A percentile compares a stretch with the other conserved stretches of the same genome.
Conservation (phyloP, 345 rosid species). For the Cardamine occulta region DNA sequence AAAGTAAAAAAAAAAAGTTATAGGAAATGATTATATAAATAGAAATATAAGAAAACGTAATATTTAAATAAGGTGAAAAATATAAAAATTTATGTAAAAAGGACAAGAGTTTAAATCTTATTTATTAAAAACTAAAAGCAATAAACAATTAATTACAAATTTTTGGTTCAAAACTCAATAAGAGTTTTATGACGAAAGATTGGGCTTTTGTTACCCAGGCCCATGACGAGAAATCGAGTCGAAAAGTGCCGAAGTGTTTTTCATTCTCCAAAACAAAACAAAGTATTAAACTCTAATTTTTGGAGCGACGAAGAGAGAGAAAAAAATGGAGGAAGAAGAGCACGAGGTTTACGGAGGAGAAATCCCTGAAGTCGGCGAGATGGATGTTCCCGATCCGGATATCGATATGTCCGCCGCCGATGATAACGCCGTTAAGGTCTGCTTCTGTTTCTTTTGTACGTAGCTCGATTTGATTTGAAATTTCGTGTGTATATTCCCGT, state of each 20-base stretch:
- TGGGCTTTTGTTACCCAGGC: background rate
- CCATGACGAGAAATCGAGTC: background rate
- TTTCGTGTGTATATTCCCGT: background rate
- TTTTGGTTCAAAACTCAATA: no score
- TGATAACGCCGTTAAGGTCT: background rate
- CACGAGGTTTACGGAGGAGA: conserved; percentile 15
- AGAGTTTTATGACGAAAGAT: no score
- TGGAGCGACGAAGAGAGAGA: background rate
- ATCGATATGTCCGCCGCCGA: background rate
- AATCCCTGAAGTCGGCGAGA: conserved; percentile 7
- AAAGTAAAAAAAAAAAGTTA: no score
- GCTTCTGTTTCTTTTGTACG: background rate
- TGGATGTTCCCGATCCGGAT: background rate
- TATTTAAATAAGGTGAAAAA: no score
- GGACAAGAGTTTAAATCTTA: no score
- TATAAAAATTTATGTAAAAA: no score
- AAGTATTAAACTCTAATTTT: no score
- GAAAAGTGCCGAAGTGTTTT: background rate
- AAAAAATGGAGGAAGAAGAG: conserved; percentile 5
- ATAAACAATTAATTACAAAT: no score
- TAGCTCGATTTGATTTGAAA: background rate
- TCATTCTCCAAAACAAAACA: background rate
- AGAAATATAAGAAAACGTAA: no score
- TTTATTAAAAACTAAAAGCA: no score
- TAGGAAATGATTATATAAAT: no score